Percentiles rank a stretch among this genome's conserved stretches.
Evolutionary conservation across 2,329 filamentous ascomycete genomes (phyloP).

Genomic region (Beauveria caledonica): DNA sequence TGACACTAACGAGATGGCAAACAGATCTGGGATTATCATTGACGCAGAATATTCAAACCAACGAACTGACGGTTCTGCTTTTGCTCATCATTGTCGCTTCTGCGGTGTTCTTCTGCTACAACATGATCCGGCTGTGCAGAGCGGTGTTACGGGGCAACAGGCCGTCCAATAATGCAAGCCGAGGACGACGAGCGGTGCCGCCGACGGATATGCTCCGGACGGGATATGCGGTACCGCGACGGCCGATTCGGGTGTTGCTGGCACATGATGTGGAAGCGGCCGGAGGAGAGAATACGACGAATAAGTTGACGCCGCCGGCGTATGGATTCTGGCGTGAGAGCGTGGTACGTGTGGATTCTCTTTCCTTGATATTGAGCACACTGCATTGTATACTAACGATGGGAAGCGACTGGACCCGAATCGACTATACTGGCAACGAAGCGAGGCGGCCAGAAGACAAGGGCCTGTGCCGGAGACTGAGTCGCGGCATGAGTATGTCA

Average conservation of each 20-base stretch:
- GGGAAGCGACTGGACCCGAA: slow-evolving; percentile 67
- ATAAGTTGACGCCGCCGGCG: slow-evolving; percentile 63
- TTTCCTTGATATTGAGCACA: no score
- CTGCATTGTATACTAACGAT: slow-evolving; percentile 8
- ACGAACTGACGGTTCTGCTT: slow-evolving; percentile 71
- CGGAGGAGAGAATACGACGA: slow-evolving; percentile 45
- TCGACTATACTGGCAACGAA: slow-evolving; percentile 72
- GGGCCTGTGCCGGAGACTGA: slow-evolving; percentile 6
- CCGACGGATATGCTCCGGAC: slow-evolving; percentile 22
- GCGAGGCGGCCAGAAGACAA: slow-evolving; percentile 30
- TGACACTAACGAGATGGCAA: neutral
- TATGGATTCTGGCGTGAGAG: slow-evolving; percentile 81
- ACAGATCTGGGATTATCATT: slow-evolving; percentile 66
- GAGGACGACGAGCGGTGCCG: neutral
- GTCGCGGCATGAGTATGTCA: slow-evolving; percentile 21
- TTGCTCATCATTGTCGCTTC: slow-evolving; percentile 68
- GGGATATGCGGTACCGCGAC: slow-evolving; percentile 61
- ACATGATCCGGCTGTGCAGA: slow-evolving; percentile 65
- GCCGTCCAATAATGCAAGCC: slow-evolving; percentile 13
- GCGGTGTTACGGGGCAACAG: slow-evolving; percentile 45
- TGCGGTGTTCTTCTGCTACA: slow-evolving; percentile 74
- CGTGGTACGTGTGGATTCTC: slow-evolving; percentile 50
- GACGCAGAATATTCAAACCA: slow-evolving; percentile 52
- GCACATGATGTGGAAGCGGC: slow-evolving; percentile 65
- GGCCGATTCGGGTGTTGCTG: slow-evolving; percentile 70